These are phyloP conservation scores for Ganoderma lingzhi DNA, from an alignment of 1,284 basidiomycete species.

Conservation along the genomic window DNA sequence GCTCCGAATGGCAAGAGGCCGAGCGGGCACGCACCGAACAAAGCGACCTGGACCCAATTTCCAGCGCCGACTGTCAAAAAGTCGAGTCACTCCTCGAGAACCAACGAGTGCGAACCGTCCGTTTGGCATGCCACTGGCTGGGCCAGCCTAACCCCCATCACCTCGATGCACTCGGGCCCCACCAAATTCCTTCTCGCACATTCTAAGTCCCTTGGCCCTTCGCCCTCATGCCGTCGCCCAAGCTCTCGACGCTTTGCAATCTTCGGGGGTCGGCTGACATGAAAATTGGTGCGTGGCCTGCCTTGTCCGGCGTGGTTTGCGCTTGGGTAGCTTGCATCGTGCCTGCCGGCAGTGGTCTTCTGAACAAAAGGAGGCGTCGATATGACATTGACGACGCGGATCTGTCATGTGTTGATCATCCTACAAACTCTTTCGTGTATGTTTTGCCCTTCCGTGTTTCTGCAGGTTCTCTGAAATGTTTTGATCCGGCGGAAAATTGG, in stretches of 20 bases:
- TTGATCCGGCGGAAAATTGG: background rate
- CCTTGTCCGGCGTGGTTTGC: background rate
- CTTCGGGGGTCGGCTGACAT: background rate
- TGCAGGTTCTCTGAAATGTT: background rate
- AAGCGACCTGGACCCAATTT: background rate
- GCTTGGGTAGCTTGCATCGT: background rate
- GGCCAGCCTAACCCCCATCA: background rate
- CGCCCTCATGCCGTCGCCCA: background rate
- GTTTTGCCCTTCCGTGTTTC: slow-evolving; percentile 1
- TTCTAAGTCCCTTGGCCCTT: background rate
- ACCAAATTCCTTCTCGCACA: background rate
- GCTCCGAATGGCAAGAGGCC: background rate
- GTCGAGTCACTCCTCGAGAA: background rate
- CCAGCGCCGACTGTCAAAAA: background rate
- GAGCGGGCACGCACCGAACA: background rate
- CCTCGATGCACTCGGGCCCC: background rate
- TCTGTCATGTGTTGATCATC: background rate
- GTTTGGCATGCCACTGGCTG: background rate
- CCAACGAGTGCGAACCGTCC: background rate
- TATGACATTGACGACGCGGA: background rate
- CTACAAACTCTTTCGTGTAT: background rate
- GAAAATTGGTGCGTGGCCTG: background rate
- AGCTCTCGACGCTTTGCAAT: no score
- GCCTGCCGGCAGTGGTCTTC: background rate
- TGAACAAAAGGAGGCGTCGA: background rate